Evolutionary conservation across 768 basidiomycete species (phyloP), one percentile per base, ranked within the genome.

Genomic region (Tephrocybe rancida): DNA sequence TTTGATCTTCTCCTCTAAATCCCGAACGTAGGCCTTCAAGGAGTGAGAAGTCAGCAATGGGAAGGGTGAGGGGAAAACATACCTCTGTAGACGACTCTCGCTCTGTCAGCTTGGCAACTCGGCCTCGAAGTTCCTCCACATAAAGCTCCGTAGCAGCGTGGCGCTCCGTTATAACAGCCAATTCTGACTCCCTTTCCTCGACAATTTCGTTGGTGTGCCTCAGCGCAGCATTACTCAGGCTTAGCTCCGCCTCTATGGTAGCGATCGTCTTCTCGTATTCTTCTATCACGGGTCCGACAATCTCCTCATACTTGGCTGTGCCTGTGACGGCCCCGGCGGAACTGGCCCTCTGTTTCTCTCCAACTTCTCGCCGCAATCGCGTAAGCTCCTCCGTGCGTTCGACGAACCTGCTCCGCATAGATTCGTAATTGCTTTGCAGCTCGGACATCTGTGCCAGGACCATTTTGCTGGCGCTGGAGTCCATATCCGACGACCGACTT

Each of bases 211-310:
- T 96, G 48, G 96, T 93, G 63, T 94, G 88, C 46, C 90, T 75
- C 66, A 97, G 73, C 18, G 95, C 92, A 1, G 91, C 92, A 45
- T 89, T 81, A 61, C 94, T 94, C 50, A 95, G 76, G 59, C 82
- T 90, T 48, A 97, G 78, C 70, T 96, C 94, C 0, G 90, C 91
- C 70, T 99, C 97, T 81, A 99, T 89, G 2, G 93, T 88, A 37
- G 86, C 82, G 59, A 98, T 96, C 1, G 94, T 93, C 78, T 96
- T 94, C 77, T 99, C 96, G 70, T 99, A 99, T 73, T 98, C 95
- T 71, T 97, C 92, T 47, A 99, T 97, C 61, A 99, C 95, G 2
- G 96, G 96, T 14, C 94, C 95, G 19, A 98, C 95, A 57, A 90
- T 94, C 70, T 93, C 92, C 64, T 93, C 92, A 63, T 93, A 93